Evolutionary conservation across 805 yeast genomes (phyloP), one percentile per base, ranked within the genome.

Genomic region (Zygosaccharomyces rouxii): DNA sequence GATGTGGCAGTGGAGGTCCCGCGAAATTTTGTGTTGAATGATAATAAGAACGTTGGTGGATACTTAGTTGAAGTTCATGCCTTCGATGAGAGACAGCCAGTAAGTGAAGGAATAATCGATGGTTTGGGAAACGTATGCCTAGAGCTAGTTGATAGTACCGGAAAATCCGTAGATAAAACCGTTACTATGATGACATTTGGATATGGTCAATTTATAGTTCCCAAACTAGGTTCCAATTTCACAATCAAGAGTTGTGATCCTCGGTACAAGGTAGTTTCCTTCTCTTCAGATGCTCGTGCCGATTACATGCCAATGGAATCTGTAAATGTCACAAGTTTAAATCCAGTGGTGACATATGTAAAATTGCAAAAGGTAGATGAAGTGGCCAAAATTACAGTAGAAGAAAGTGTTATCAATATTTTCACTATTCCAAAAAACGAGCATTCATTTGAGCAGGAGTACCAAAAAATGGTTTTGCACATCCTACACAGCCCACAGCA

Each of bases 111-210:
- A 18, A 54, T 47, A 16, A 58, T 67, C 9, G 63, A 64, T 44
- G 66, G 65, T 0, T 38, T 70, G 1, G 69, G 76, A 0, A 82
- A 86, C 0, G 69, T 76, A 0, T 86, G 85, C 1, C 56, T 83
- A 13, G 70, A 74, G 3, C 58, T 88, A 3, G 71, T 63, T 5
- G 55, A 62, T 49, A 19, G 52, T 9, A 10, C 41, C 4, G 56
- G 49, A 9, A 44, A 53, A 6, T 49, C 58, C 5, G 50, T 63
- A 11, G 69, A 75, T 0, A 88, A 82, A 54, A 84, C 96, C 0
- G 71, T 68, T 33, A 81, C 89, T 1, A 86, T 92, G 94, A 76
- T 83, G 1, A 83, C 86, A 35, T 71, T 84, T 53, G 97, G 97
- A 0, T 92, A 92, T 64, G 78, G 85, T 46, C 97, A 90, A 66